Percentiles rank a stretch among this genome's conserved stretches.
Evolutionary conservation across 129 eudicot genomes (phyloP).

Genomic region (Arctium lappa): DNA sequence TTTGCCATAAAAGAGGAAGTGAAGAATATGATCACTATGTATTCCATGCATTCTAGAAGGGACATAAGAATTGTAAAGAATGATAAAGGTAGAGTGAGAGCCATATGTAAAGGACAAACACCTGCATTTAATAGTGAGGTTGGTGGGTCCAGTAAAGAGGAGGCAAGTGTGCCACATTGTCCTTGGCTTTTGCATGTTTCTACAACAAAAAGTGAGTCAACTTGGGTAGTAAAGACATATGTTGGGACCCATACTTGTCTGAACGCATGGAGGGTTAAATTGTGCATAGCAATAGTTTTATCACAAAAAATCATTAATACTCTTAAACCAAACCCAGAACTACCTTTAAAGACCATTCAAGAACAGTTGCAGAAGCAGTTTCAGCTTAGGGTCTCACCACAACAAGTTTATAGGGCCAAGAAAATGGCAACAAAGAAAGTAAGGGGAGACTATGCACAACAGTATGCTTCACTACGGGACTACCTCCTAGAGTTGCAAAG

Average conservation of each 20-base stretch:
- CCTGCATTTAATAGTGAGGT: not conserved
- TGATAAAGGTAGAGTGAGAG: not conserved
- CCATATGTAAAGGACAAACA: not conserved
- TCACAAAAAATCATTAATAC: not conserved
- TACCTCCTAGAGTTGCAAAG: too few species aligned
- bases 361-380: not conserved
- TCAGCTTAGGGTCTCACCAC: too few species aligned
- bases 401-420: too few species aligned
- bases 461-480: too few species aligned
- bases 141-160: not conserved
- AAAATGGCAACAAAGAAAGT: too few species aligned
- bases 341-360: not conserved
- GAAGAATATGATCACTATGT: not conserved
- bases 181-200: not conserved
- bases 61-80: not conserved
- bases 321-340: not conserved
- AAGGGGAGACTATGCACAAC: too few species aligned
- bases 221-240: too few species aligned
- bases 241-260: not conserved
- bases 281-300: not conserved
- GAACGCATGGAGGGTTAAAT: not conserved
- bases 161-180: not conserved
- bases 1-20: not conserved
- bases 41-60: not conserved
- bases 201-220: not conserved